Evolutionary conservation across 1,139 yeast species (phyloP).

Genomic region (Pichia terricola): DNA sequence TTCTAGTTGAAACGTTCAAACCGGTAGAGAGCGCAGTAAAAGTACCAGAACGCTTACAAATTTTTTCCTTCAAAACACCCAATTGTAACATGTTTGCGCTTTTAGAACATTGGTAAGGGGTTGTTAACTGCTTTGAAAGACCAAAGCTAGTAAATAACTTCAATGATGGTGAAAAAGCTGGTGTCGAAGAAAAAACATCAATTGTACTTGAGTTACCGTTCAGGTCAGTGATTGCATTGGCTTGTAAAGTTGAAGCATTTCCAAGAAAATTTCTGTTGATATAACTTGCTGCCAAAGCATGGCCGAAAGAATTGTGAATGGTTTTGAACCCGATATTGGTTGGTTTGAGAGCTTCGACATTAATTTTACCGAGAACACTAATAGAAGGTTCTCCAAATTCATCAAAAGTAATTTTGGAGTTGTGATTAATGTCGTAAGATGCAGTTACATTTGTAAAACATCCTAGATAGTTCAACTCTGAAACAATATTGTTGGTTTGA

Average conservation of each 20-base stretch:
- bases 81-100: conserved; percentile 29
- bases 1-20: conserved; percentile 33
- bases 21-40: conserved; percentile 26
- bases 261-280: conserved; percentile 24
- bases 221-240: conserved; percentile 13
- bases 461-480: conserved; percentile 28
- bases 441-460: conserved; percentile 36
- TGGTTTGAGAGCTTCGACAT: conserved; percentile 16
- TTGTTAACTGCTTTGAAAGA: background rate
- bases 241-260: conserved; percentile 22
- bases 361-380: conserved; percentile 18
- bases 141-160: conserved; percentile 20
- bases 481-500: conserved; percentile 14
- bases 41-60: conserved; percentile 8
- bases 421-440: conserved; percentile 17
- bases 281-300: conserved; percentile 17
- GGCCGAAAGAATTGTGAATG: conserved; percentile 19
- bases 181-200: conserved; percentile 21
- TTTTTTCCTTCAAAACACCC: conserved; percentile 30
- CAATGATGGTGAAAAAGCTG: conserved; percentile 21
- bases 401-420: conserved; percentile 1
- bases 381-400: conserved; percentile 12
- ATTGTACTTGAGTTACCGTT: conserved; percentile 14
- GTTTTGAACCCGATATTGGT: conserved; percentile 17
- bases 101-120: background rate